phyloP scores from a whole-genome alignment of 768 basidiomycete species.

The Coprinopsis sp. region DNA sequence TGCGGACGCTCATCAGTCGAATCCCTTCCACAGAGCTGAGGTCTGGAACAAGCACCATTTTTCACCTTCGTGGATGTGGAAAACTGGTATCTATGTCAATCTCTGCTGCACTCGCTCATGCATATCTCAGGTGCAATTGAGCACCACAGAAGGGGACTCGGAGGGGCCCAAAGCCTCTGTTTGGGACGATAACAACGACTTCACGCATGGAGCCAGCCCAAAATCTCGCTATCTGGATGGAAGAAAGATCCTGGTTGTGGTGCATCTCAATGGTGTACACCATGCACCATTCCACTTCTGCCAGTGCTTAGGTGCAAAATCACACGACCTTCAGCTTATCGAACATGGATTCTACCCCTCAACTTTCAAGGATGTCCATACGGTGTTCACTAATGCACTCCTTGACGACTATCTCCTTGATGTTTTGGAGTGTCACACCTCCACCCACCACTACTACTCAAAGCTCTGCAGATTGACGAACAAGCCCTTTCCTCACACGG shows the following conservation, averaged over 20 bases:
- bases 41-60: too few relatives aligned
- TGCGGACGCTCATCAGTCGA: too few relatives aligned
- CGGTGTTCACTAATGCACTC: conserved; percentile 14
- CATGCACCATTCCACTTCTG: conserved; percentile 6
- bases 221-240: too few relatives aligned
- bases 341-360: conserved; percentile 12
- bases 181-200: too few relatives aligned
- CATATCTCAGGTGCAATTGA: too few relatives aligned
- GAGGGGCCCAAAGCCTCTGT: too few relatives aligned
- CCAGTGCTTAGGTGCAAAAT: background rate
- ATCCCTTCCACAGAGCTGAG: too few relatives aligned
- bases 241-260: background rate
- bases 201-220: too few relatives aligned
- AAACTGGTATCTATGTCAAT: too few relatives aligned
- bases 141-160: too few relatives aligned
- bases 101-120: too few relatives aligned
- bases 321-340: conserved; percentile 8
- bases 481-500: conserved; percentile 8
- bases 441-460: conserved; percentile 15
- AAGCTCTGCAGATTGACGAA: conserved; percentile 15
- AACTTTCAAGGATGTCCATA: conserved; percentile 9
- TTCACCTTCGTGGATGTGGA: too few relatives aligned
- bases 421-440: conserved; percentile 17
- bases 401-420: conserved; percentile 13
- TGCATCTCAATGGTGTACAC: conserved; percentile 16